phyloP scores from a whole-genome alignment of 306 rosid genomes.

The Lathyrus sativus region DNA sequence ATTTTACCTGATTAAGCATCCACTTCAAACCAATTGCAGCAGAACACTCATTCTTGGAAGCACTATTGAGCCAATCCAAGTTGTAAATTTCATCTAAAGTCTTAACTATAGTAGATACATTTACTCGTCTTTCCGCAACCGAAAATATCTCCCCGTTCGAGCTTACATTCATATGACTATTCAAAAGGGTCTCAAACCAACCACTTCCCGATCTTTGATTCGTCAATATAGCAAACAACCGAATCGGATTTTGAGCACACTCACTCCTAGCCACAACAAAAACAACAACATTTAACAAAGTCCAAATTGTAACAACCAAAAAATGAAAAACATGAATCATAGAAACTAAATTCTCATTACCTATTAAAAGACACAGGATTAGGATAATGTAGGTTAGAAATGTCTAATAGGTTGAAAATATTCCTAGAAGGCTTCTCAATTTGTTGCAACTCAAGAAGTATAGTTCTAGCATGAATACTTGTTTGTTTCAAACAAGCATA shows the following conservation, averaged over 20 bases:
- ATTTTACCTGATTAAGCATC: constrained; percentile 96
- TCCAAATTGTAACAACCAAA: constrained; percentile 23
- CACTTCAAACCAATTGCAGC: constrained; percentile 97
- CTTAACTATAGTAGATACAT: constrained; percentile 64
- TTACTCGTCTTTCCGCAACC: constrained; percentile 60
- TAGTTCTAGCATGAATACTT: constrained; percentile 52
- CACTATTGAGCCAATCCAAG: constrained; percentile 91
- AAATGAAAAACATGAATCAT: background rate
- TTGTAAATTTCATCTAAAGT: constrained; percentile 82
- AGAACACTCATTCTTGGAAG: constrained; percentile 92
- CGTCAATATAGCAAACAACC: constrained; percentile 74
- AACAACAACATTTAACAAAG: constrained; percentile 30
- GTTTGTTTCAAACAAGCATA: constrained; percentile 72
- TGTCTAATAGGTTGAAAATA: constrained; percentile 34
- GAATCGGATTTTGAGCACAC: constrained; percentile 77
- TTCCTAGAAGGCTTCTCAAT: constrained; percentile 46
- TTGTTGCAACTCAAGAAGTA: constrained; percentile 52
- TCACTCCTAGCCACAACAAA: constrained; percentile 57
- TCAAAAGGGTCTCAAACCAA: constrained; percentile 90
- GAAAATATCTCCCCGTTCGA: constrained; percentile 95
- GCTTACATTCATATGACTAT: constrained; percentile 79
- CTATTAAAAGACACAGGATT: constrained; percentile 75
- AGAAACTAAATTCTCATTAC: constrained; percentile 43
- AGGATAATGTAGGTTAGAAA: constrained; percentile 62
- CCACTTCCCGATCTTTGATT: constrained; percentile 98